Conservation (phyloP, 148 eudicot genomes). For the Chenopodium formosanum region DNA sequence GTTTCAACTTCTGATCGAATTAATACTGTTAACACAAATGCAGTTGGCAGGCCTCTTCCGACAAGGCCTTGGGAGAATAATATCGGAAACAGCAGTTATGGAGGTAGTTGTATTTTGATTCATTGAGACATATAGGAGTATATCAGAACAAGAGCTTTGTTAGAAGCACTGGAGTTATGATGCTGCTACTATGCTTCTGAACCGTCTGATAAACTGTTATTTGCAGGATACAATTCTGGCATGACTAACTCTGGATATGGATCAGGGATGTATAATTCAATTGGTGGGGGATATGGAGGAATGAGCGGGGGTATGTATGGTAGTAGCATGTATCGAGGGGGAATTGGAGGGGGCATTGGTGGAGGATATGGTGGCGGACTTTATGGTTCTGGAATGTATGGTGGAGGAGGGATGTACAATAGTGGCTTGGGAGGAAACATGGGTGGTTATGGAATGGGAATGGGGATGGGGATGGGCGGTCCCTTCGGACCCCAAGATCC, state of each 20-base stretch:
- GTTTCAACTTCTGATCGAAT: constrained; percentile 58
- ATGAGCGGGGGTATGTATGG: constrained; percentile 54
- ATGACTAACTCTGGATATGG: constrained; percentile 60
- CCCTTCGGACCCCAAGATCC: constrained; percentile 81
- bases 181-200: constrained; percentile 6
- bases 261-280: constrained; percentile 64
- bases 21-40: constrained; percentile 45
- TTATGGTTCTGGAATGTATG: constrained; percentile 41
- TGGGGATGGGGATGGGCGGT: constrained; percentile 41
- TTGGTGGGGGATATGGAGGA: constrained; percentile 72
- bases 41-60: constrained; percentile 80
- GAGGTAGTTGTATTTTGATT: constrained; percentile 48
- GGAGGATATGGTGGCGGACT: constrained; percentile 69
- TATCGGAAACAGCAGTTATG: constrained; percentile 44
- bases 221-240: constrained; percentile 71
- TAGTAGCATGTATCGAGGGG: constrained; percentile 72
- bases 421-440: constrained; percentile 27
- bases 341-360: constrained; percentile 54
- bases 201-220: constrained; percentile 9
- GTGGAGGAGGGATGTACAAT: constrained; percentile 31
- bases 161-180: not conserved
- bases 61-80: constrained; percentile 92
- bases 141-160: not conserved
- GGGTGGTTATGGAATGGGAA: constrained; percentile 27
- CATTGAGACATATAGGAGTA: not conserved